These are phyloP conservation scores for Trametes versicolor DNA, from an alignment of 1,284 basidiomycete species.

Conservation along the genomic window DNA sequence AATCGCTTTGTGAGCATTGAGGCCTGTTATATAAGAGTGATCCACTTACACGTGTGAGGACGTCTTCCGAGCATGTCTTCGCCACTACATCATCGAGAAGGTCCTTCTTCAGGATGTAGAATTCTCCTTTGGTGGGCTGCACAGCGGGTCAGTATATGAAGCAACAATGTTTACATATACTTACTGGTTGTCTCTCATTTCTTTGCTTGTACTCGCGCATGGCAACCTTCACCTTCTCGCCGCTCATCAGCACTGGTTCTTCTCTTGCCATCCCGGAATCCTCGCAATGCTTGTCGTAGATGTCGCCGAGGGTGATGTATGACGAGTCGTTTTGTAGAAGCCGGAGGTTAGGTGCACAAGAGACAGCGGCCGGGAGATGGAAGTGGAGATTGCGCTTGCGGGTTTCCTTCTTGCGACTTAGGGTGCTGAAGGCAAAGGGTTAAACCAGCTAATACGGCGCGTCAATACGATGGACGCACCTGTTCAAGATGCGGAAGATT, in stretches of 20 bases:
- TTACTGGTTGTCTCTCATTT: conserved; percentile 40
- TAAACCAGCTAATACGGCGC: conserved; percentile 6
- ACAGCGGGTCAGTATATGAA: neutral
- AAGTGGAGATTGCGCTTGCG: conserved; percentile 93
- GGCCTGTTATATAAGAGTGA: neutral
- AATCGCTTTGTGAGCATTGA: neutral
- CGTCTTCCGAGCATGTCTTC: conserved; percentile 93
- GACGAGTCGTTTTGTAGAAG: conserved; percentile 93
- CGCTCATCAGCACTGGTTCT: conserved; percentile 87
- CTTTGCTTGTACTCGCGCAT: conserved; percentile 66
- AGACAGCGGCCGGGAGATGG: conserved; percentile 90
- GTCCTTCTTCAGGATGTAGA: conserved; percentile 84
- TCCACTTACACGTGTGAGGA: conserved; percentile 80
- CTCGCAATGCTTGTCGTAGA: conserved; percentile 92
- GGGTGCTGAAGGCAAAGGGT: conserved; percentile 60
- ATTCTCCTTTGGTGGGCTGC: conserved; percentile 74
- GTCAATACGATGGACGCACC: conserved; percentile 56
- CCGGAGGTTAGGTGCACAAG: conserved; percentile 87
- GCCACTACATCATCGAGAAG: conserved; percentile 90
- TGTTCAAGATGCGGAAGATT: conserved; percentile 92
- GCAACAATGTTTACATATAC: neutral
- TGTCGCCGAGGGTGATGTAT: conserved; percentile 92
- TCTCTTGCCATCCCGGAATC: conserved; percentile 84
- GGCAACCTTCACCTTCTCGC: conserved; percentile 84
- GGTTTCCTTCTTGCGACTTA: conserved; percentile 91